These are phyloP conservation scores for Sclerotinia subarctica DNA, from an alignment of 2,329 filamentous ascomycete genomes.

Conservation along the genomic window DNA sequence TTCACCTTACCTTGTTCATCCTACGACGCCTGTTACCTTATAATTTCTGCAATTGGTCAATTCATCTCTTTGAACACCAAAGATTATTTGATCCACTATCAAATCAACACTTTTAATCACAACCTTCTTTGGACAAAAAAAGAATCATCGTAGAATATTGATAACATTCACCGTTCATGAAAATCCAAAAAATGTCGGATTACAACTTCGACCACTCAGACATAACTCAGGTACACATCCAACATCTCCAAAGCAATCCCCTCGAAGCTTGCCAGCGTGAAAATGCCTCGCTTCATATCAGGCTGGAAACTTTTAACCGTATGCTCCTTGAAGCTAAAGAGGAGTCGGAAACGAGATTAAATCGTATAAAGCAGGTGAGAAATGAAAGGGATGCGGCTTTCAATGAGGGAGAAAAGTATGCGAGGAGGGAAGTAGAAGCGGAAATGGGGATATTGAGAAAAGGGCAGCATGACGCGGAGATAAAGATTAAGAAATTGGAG, in stretches of 20 bases:
- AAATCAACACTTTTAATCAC: neutral
- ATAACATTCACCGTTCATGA: neutral
- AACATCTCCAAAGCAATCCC: neutral
- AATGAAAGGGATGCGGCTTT: constrained; percentile 1
- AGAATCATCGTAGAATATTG: neutral
- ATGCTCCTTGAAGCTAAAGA: constrained; percentile 3
- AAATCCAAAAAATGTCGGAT: constrained; percentile 3
- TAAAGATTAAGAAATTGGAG: neutral
- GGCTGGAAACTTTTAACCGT: neutral
- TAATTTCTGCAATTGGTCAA: neutral
- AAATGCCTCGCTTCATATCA: neutral
- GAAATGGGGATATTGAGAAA: neutral
- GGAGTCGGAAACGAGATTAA: neutral
- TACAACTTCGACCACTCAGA: constrained; percentile 12
- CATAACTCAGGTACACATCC: neutral
- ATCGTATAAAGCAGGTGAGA: neutral
- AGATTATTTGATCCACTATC: neutral
- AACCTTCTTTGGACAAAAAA: neutral
- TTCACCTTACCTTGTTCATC: neutral
- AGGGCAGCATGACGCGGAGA: neutral
- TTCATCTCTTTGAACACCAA: neutral
- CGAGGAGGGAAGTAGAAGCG: neutral
- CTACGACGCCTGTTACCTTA: neutral
- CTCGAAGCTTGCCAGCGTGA: constrained; percentile 18
- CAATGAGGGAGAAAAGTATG: neutral